phyloP scores from a whole-genome alignment of 257 asterid genomes.

The Ligustrum vulgare region DNA sequence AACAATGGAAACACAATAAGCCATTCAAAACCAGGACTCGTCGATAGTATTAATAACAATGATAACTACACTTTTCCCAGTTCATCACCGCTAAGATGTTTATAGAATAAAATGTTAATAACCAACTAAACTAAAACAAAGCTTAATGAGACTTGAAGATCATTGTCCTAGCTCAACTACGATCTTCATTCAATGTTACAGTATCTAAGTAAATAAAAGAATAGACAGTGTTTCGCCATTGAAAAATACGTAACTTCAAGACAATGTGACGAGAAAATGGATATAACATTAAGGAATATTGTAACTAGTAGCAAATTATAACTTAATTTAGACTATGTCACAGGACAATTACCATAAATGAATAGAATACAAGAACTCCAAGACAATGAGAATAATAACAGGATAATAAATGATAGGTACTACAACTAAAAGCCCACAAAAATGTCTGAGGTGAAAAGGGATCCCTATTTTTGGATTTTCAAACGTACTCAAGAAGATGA shows the following conservation, averaged over 20 bases:
- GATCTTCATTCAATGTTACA: not conserved
- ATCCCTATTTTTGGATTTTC: not conserved
- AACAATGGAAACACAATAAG: not conserved
- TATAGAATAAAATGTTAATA: not conserved
- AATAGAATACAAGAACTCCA: slow-evolving; percentile 1
- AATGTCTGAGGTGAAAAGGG: too few species aligned
- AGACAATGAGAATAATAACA: not conserved
- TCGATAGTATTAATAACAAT: not conserved
- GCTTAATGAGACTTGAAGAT: not conserved
- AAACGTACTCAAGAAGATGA: not conserved
- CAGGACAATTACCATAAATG: not conserved
- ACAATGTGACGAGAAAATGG: not conserved
- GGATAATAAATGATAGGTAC: slow-evolving; percentile 7
- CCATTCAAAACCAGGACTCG: not conserved
- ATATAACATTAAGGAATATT: not conserved
- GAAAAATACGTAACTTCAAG: not conserved
- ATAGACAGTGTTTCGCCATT: not conserved
- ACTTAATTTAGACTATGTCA: not conserved
- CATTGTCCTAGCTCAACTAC: not conserved
- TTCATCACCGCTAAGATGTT: not conserved
- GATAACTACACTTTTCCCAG: not conserved
- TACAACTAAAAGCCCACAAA: not conserved
- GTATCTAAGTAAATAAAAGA: not conserved
- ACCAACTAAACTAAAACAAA: not conserved
- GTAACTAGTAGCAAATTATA: not conserved